Percentiles rank a stretch among this genome's conserved stretches.
Evolutionary conservation across 1,284 basidiomycete genomes (phyloP).

Genomic region (Ceratobasidium sp.): DNA sequence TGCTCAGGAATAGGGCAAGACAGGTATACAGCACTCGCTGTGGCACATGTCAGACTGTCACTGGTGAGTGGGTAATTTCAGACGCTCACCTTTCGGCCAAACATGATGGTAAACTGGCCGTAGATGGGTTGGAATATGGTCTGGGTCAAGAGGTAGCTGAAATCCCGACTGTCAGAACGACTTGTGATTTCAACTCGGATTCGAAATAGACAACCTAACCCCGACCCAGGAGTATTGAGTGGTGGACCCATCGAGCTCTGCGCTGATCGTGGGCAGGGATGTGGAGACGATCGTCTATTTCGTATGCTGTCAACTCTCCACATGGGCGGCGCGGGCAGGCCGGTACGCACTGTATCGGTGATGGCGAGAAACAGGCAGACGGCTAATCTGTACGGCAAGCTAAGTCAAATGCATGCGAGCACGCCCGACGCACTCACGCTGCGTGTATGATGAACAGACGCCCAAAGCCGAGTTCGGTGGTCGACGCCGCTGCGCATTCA

Average conservation of each 20-base stretch:
- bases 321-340: conserved; percentile 33
- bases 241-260: conserved; percentile 71
- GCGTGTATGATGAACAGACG: conserved; percentile 45
- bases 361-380: conserved; percentile 73
- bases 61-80: conserved; percentile 6
- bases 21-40: conserved; percentile 75
- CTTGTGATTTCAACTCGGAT: conserved; percentile 15
- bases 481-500: not conserved
- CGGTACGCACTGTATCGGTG: conserved; percentile 75
- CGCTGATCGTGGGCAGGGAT: conserved; percentile 78
- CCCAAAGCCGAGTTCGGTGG: conserved; percentile 24
- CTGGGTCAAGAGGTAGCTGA: conserved; percentile 81
- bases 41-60: not conserved
- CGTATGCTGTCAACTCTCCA: conserved; percentile 49
- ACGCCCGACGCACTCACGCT: conserved; percentile 44
- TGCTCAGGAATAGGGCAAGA: conserved; percentile 75
- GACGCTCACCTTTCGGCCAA: conserved; percentile 74
- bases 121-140: conserved; percentile 85
- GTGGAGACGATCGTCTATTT: conserved; percentile 80
- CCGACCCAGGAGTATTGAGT: conserved; percentile 86
- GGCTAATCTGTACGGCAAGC: conserved; percentile 43
- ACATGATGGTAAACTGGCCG: conserved; percentile 78
- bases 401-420: conserved; percentile 36
- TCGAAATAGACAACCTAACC: conserved; percentile 56
- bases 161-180: conserved; percentile 6